Conservation (phyloP, 2,329 filamentous ascomycete genomes). For the Magnaporthiopsis poae region DNA sequence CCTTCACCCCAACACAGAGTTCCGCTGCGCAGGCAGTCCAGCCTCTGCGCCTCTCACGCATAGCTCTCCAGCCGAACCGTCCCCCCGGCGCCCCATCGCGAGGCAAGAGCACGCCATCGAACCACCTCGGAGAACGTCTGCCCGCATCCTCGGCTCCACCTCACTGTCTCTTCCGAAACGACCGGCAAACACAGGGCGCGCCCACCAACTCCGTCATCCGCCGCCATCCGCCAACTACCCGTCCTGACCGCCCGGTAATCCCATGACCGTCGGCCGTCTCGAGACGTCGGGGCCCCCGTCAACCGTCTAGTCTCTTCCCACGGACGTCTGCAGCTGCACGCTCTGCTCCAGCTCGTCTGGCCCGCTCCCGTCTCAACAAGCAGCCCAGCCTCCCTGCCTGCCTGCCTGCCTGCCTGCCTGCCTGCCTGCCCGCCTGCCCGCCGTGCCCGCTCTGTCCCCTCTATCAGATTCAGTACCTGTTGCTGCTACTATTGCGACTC, state of each 20-base stretch:
- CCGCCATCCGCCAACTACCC: not conserved
- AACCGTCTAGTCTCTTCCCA: not conserved
- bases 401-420: no score
- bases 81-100: no score
- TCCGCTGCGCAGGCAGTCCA: not conserved
- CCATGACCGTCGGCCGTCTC: not conserved
- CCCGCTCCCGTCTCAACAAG: not conserved
- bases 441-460: not conserved
- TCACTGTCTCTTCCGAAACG: not conserved
- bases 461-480: not conserved
- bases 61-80: not conserved
- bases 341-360: not conserved
- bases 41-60: not conserved
- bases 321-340: not conserved
- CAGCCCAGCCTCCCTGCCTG: no score
- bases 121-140: not conserved
- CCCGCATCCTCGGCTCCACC: not conserved
- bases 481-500: not conserved
- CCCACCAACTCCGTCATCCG: not conserved
- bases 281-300: not conserved
- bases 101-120: not conserved
- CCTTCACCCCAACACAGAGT: not conserved
- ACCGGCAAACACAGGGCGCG: not conserved
- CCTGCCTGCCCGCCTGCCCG: no score
- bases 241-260: not conserved